These are phyloP conservation scores for Calonectria naviculata DNA, from an alignment of 2,329 filamentous ascomycete species.

Conservation along the genomic window DNA sequence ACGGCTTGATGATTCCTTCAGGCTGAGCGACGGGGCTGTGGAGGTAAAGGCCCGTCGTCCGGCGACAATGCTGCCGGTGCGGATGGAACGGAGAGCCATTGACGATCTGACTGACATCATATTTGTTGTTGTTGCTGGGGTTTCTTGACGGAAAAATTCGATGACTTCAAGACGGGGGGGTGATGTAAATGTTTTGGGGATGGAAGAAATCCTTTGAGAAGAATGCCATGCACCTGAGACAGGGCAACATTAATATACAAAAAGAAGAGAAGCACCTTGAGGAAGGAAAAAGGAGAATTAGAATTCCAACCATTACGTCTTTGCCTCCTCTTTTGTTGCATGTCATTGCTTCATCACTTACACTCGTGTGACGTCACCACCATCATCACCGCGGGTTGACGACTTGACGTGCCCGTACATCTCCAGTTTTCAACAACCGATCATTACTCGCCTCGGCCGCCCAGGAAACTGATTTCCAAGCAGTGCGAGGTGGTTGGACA, in stretches of 20 bases:
- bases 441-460: conserved; percentile 7
- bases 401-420: background rate
- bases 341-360: conserved; percentile 19
- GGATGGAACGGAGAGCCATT: conserved; percentile 38
- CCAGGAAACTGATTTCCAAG: background rate
- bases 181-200: background rate
- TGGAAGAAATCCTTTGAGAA: too few relatives aligned
- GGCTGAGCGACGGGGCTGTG: conserved; percentile 40
- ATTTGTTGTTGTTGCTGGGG: background rate
- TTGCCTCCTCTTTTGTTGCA: background rate
- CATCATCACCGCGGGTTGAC: conserved; percentile 3
- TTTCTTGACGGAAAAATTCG: background rate
- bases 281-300: background rate
- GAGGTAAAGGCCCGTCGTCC: conserved; percentile 42
- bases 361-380: conserved; percentile 17
- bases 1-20: conserved; percentile 53
- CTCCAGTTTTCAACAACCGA: background rate
- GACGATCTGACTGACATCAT: conserved; percentile 39
- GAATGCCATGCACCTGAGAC: background rate
- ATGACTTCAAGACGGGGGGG: background rate
- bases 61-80: conserved; percentile 32
- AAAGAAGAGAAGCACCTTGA: background rate
- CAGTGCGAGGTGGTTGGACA: background rate
- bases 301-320: conserved; percentile 3
- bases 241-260: background rate